Evolutionary conservation across 495 filamentous ascomycete species (phyloP).

Genomic region (Baudoinia panamericana): DNA sequence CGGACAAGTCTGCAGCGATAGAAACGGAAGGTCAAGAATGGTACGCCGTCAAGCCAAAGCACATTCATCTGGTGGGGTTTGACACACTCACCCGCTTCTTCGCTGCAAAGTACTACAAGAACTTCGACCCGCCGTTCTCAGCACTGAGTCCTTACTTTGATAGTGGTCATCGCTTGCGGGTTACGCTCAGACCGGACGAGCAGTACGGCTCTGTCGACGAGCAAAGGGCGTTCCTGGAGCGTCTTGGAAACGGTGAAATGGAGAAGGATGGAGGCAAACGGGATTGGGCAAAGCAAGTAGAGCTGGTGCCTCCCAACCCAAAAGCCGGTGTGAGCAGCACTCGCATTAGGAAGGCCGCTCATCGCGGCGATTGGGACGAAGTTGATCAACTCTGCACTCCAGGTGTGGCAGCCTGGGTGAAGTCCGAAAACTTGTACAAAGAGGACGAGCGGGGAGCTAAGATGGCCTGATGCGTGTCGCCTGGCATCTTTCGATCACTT

Average conservation of each 20-base stretch:
- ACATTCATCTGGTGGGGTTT: constrained; percentile 67
- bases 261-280: constrained; percentile 44
- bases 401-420: constrained; percentile 47
- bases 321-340: constrained; percentile 40
- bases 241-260: constrained; percentile 29
- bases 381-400: constrained; percentile 52
- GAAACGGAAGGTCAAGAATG: constrained; percentile 27
- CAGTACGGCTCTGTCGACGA: constrained; percentile 29
- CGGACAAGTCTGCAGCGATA: constrained; percentile 68
- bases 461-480: constrained; percentile 28
- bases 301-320: constrained; percentile 48
- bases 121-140: constrained; percentile 36
- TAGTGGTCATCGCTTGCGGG: constrained; percentile 51
- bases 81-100: constrained; percentile 81
- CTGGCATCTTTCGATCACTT: too few species aligned
- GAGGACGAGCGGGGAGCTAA: constrained; percentile 23
- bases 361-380: constrained; percentile 37
- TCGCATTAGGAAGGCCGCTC: constrained; percentile 52
- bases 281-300: constrained; percentile 59
- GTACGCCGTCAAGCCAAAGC: constrained; percentile 36
- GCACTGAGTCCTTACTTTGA: constrained; percentile 56
- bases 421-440: constrained; percentile 38
- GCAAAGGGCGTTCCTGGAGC: constrained; percentile 26
- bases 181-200: constrained; percentile 53
- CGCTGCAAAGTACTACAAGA: constrained; percentile 69